A percentile compares a stretch with the other conserved stretches of the same genome.
phyloP scores from a whole-genome alignment of 495 filamentous ascomycete genomes.

The Bombardia bombarda region DNA sequence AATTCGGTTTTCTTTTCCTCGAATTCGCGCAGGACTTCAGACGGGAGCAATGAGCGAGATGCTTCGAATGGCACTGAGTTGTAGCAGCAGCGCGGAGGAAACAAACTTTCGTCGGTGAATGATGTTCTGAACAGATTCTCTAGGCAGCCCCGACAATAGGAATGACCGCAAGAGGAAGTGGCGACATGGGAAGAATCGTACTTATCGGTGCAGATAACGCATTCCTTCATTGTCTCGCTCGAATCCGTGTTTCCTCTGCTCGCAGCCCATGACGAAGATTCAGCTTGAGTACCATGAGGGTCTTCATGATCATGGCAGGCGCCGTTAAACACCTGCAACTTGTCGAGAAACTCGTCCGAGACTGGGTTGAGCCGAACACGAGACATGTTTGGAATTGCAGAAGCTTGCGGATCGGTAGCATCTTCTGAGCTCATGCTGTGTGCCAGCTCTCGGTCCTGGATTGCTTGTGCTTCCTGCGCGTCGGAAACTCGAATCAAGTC shows the following conservation, averaged over 20 bases:
- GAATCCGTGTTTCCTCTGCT: conserved; percentile 34
- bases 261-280: too few species aligned
- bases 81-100: conserved; percentile 46
- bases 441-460: too few species aligned
- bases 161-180: background rate
- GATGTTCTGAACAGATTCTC: conserved; percentile 29
- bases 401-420: too few species aligned
- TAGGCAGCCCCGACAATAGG: conserved; percentile 35
- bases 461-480: too few species aligned
- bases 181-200: background rate
- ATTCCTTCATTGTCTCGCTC: conserved; percentile 17
- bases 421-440: too few species aligned
- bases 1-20: conserved; percentile 37
- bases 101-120: conserved; percentile 39
- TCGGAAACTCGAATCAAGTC: too few species aligned
- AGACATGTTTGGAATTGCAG: too few species aligned
- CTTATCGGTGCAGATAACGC: background rate
- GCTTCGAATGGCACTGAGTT: conserved; percentile 28
- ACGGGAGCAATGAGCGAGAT: conserved; percentile 22
- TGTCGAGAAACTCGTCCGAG: too few species aligned
- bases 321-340: too few species aligned
- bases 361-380: too few species aligned
- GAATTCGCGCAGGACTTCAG: conserved; percentile 22
- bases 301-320: too few species aligned
- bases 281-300: too few species aligned